Evolutionary conservation across 768 basidiomycete species (phyloP).

Genomic region (Saitozyma podzolica): DNA sequence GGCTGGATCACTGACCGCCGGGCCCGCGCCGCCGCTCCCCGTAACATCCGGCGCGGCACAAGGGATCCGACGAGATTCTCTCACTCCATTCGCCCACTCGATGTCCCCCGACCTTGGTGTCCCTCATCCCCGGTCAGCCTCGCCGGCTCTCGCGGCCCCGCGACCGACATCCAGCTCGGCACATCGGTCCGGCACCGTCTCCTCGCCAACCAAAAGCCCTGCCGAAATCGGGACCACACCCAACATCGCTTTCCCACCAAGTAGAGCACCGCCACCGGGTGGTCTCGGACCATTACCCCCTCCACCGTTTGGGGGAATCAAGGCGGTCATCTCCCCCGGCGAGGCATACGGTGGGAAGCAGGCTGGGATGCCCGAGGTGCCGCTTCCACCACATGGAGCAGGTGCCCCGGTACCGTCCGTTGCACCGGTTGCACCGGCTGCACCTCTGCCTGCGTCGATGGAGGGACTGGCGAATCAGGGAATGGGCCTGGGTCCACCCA

Average conservation of each 20-base stretch:
- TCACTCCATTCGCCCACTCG: background rate
- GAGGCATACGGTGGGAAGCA: background rate
- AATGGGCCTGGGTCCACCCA: slow-evolving; percentile 33
- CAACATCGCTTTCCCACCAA: too few species aligned
- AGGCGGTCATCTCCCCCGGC: slow-evolving; percentile 14
- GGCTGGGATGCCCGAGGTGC: too few species aligned
- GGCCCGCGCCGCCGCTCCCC: background rate
- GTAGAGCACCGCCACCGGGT: slow-evolving; percentile 13
- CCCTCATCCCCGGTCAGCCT: background rate
- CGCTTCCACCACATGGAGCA: background rate
- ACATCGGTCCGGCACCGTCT: background rate
- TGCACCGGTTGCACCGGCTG: background rate
- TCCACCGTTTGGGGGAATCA: slow-evolving; percentile 18
- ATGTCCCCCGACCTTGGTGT: too few species aligned
- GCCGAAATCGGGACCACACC: too few species aligned
- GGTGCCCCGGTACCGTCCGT: background rate
- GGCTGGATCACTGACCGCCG: slow-evolving; percentile 31
- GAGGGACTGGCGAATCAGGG: slow-evolving; percentile 39
- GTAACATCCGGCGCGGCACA: background rate
- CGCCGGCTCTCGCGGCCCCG: background rate
- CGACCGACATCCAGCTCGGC: slow-evolving; percentile 1
- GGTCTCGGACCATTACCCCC: slow-evolving; percentile 24
- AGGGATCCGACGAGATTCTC: background rate
- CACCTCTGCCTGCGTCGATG: slow-evolving; percentile 18
- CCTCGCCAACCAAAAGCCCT: background rate